phyloP scores from a whole-genome alignment of 2,329 filamentous ascomycete genomes.

The Moelleriella libera region DNA sequence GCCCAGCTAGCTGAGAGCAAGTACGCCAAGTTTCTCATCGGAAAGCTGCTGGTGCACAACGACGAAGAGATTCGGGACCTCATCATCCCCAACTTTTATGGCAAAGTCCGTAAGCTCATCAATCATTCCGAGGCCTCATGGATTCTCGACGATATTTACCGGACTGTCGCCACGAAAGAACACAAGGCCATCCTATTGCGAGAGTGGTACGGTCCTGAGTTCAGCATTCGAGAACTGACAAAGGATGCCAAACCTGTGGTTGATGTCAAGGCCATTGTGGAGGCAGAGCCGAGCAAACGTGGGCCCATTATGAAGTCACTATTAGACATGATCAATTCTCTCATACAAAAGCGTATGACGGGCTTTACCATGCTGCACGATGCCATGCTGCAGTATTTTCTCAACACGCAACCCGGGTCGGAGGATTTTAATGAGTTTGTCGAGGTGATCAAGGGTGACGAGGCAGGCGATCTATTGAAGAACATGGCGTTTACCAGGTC shows the following conservation, averaged over 20 bases:
- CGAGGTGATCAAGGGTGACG: slow-evolving; percentile 82
- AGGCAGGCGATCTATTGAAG: slow-evolving; percentile 79
- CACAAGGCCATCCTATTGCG: slow-evolving; percentile 77
- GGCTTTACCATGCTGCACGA: slow-evolving; percentile 97
- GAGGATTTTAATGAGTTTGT: slow-evolving; percentile 78
- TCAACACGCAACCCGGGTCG: slow-evolving; percentile 61
- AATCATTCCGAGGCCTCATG: slow-evolving; percentile 93
- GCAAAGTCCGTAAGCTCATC: slow-evolving; percentile 81
- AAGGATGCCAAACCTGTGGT: slow-evolving; percentile 42
- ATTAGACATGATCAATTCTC: slow-evolving; percentile 73
- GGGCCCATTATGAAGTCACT: slow-evolving; percentile 76
- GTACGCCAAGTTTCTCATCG: slow-evolving; percentile 95
- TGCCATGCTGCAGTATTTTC: slow-evolving; percentile 93
- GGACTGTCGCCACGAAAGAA: slow-evolving; percentile 68
- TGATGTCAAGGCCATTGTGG: slow-evolving; percentile 63
- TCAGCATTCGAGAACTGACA: slow-evolving; percentile 57
- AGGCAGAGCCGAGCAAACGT: slow-evolving; percentile 70
- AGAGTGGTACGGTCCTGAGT: slow-evolving; percentile 96
- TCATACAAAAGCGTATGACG: slow-evolving; percentile 92
- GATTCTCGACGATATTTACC: slow-evolving; percentile 96
- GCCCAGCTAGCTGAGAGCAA: slow-evolving; percentile 78
- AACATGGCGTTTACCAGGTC: slow-evolving; percentile 93
- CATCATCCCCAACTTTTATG: slow-evolving; percentile 90
- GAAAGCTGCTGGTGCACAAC: slow-evolving; percentile 87
- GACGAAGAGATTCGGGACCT: slow-evolving; percentile 76